Evolutionary conservation across 495 filamentous ascomycete species (phyloP).

Genomic region (Xylaria palmicola): DNA sequence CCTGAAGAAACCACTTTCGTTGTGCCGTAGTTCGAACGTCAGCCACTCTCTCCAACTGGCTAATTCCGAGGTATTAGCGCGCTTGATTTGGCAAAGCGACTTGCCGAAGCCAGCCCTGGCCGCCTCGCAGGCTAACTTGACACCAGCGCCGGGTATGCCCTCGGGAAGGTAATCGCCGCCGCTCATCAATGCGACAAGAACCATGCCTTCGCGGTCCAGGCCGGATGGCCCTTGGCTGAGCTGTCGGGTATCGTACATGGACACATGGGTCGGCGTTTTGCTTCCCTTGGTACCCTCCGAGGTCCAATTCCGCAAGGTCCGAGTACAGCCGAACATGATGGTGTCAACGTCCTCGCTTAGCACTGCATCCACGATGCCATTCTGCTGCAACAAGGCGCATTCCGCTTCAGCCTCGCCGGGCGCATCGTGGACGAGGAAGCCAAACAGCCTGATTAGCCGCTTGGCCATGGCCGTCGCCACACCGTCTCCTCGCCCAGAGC

Average conservation of each 20-base stretch:
- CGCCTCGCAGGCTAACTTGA: conserved; percentile 84
- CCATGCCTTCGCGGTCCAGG: conserved; percentile 84
- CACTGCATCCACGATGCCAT: conserved; percentile 89
- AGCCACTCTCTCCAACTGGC: conserved; percentile 73
- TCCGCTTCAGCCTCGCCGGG: conserved; percentile 97
- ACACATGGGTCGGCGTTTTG: conserved; percentile 81
- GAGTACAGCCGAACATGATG: conserved; percentile 89
- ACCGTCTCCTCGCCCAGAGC: conserved; percentile 49
- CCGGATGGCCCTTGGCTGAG: conserved; percentile 53
- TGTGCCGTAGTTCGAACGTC: conserved; percentile 72
- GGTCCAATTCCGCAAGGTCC: conserved; percentile 81
- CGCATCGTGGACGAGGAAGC: conserved; percentile 79
- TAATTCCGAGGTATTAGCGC: conserved; percentile 52
- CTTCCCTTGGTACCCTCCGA: conserved; percentile 61
- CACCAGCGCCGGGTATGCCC: conserved; percentile 83
- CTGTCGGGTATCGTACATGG: conserved; percentile 62
- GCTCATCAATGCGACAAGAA: conserved; percentile 91
- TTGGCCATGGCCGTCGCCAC: conserved; percentile 65
- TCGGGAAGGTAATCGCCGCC: conserved; percentile 93
- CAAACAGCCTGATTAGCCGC: conserved; percentile 79
- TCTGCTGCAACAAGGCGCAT: conserved; percentile 81
- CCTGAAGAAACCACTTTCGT: conserved; percentile 79
- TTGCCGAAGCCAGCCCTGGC: conserved; percentile 84
- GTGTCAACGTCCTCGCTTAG: conserved; percentile 98
- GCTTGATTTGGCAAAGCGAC: conserved; percentile 63